Percentiles rank a stretch among this genome's conserved stretches.
Evolutionary conservation across 495 filamentous ascomycete genomes (phyloP).

Genomic region (Venustampulla echinocandica): DNA sequence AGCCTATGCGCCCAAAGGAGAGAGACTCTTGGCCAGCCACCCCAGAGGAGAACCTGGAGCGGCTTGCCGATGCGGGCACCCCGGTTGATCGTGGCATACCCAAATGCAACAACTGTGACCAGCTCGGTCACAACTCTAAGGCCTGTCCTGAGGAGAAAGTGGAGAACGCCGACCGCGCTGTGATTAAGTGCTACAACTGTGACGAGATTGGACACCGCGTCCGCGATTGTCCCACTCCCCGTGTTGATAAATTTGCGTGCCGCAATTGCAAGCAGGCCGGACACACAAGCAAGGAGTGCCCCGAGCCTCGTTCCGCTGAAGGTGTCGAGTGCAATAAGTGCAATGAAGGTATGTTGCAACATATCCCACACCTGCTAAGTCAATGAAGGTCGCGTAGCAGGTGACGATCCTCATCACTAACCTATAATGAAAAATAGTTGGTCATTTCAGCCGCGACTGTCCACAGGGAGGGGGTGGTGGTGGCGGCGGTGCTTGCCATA

Average conservation of each 20-base stretch:
- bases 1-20: constrained; percentile 54
- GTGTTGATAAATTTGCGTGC: constrained; percentile 56
- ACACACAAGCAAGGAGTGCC: constrained; percentile 52
- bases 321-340: constrained; percentile 77
- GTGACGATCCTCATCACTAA: too few relatives aligned
- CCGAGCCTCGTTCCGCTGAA: constrained; percentile 62
- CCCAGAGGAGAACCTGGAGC: constrained; percentile 62
- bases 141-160: constrained; percentile 51
- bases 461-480: constrained; percentile 37
- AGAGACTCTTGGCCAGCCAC: constrained; percentile 54
- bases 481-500: constrained; percentile 19
- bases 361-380: too few relatives aligned
- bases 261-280: constrained; percentile 73
- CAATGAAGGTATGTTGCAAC: constrained; percentile 45
- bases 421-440: constrained; percentile 38
- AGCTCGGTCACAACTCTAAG: constrained; percentile 65
- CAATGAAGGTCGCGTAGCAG: too few relatives aligned
- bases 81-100: constrained; percentile 43
- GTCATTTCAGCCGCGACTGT: constrained; percentile 81
- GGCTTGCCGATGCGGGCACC: constrained; percentile 64
- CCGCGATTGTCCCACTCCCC: constrained; percentile 30
- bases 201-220: constrained; percentile 54
- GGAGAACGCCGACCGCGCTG: constrained; percentile 35
- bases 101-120: constrained; percentile 28
- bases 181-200: constrained; percentile 72